Base-by-base conservation (phyloP, 176 grass and related monocot genomes). In the Oryza glaberrima region DNA sequence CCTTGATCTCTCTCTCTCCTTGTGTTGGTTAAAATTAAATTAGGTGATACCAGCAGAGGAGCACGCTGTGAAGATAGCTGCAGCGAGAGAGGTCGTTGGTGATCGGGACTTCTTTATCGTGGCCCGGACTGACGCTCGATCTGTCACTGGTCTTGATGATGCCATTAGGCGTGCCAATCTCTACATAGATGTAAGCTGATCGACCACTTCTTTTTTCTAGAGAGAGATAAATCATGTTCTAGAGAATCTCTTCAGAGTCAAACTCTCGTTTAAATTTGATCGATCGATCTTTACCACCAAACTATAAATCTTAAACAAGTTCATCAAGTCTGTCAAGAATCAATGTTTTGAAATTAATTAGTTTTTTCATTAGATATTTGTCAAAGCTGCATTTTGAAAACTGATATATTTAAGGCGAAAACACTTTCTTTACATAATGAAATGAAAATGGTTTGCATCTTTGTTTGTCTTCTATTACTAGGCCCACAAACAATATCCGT, bases 1-100 rank as follows among this genome's bases (percentile, higher is more conserved):
- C 7, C 9, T 61, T 40, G 38, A n/a, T 12, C 56, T n/a, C 52
- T 36, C 0, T 0, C 28, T 30, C 28, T 4, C 5, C 17, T 9
- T 61, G 20, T 61, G 5, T 38, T n/a, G 19, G 43, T 13, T 14
- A 5, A 2, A 26, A 3, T 51, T 49, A 2, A 26, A 3, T 51
- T 49, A 91, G 89, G 85, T 91, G 81, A 84, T 91, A 47, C 85
- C 89, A 71, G 77, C 85, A 44, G 85, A 81, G 56, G 85, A 91
- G 76, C 89, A 91, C 71, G 89, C 85, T 2, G 89, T 56, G 68
- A 91, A 91, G 23, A 87, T 91, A 43, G 85, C 85, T 38, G 58
- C 89, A 10, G 89, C 89, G 7, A 84, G 89, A 77, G 89, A 91
- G 60, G 76, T 36, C 2, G 83, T 81, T 54, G 85, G 85, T 19